Base-by-base conservation (phyloP, 2,329 filamentous ascomycete genomes). In the Reticulascus tulasneorum region DNA sequence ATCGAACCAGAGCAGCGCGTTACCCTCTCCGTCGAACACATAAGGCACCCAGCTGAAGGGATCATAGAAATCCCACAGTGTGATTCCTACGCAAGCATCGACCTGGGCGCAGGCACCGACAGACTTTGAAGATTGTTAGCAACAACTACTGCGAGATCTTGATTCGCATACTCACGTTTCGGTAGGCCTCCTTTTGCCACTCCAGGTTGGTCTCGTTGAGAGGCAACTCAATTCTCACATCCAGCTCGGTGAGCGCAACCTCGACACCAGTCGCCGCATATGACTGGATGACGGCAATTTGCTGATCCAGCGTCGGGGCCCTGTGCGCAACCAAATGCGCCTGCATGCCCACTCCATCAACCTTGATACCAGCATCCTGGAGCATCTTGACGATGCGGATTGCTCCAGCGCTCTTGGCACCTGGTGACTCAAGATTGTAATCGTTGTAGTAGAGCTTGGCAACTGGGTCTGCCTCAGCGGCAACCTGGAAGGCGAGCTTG, bases 281-380 rank as follows among this genome's bases (percentile, higher is more conserved):
- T 9, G 57, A 51, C 25, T 60, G 43, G 33, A 75, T 67, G 29
- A 66, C 65, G 3, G 58, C 51, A 15, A 61, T 55, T 36, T 49
- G 46, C 28, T 49, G 59, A 41, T 34, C 58, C 45, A 46, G 63
- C 47, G 29, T 68, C 51, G 20, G 50, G 2, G 71, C 66, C n/a
- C 53, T 48, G 47, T 75, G 73, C 7, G 74, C 71, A 37, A 75
- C 71, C 33, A 82, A 69, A 54, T 84, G 79, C 7, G 62, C 69
- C 52, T 84, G 77, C 47, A 82, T 62, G 11, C 79, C 79, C 6
- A 83, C 67, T 35, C 79, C 78, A 44, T 83, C 73, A 44, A 83
- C 78, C 38, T 69, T 70, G n/a, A 69, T 66, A 11, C 73, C 70
- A 7, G 69, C 63, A 5, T 56, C 48, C 47, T 71, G 59, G 32